phyloP scores from a whole-genome alignment of 1,284 basidiomycete genomes.

The Mycena citricolor region DNA sequence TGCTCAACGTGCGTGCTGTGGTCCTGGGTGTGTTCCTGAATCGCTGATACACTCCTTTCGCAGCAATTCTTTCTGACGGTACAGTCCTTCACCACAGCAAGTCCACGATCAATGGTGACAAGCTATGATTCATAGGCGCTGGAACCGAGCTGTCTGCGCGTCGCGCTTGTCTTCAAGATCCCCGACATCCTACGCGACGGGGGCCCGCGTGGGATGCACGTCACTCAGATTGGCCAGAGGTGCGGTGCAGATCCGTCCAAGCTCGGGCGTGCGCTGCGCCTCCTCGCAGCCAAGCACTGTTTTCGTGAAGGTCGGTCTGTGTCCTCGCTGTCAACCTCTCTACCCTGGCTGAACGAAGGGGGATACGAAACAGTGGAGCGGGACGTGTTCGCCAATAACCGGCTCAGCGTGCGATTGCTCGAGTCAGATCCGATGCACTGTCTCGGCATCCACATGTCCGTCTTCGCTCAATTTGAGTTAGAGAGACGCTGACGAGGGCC shows the following conservation, averaged over 20 bases:
- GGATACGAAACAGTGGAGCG: conserved; percentile 15
- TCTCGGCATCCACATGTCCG: conserved; percentile 2
- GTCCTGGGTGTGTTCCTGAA: neutral
- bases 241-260: conserved; percentile 32
- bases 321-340: neutral
- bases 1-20: conserved; percentile 21
- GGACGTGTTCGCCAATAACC: conserved; percentile 13
- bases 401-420: conserved; percentile 8
- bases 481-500: neutral
- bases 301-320: conserved; percentile 7
- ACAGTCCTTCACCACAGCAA: neutral
- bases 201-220: conserved; percentile 1
- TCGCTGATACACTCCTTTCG: neutral
- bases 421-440: conserved; percentile 2
- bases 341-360: conserved; percentile 8
- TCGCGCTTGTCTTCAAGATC: conserved; percentile 1
- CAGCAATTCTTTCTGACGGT: conserved; percentile 10
- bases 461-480: neutral
- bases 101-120: neutral
- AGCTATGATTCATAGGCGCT: neutral
- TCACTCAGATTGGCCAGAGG: conserved; percentile 21
- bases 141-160: conserved; percentile 1
- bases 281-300: conserved; percentile 33
- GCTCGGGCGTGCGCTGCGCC: conserved; percentile 35
- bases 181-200: conserved; percentile 6